phyloP scores from a whole-genome alignment of 192 early-diverging fungal genomes.

The Diversispora eburnea region DNA sequence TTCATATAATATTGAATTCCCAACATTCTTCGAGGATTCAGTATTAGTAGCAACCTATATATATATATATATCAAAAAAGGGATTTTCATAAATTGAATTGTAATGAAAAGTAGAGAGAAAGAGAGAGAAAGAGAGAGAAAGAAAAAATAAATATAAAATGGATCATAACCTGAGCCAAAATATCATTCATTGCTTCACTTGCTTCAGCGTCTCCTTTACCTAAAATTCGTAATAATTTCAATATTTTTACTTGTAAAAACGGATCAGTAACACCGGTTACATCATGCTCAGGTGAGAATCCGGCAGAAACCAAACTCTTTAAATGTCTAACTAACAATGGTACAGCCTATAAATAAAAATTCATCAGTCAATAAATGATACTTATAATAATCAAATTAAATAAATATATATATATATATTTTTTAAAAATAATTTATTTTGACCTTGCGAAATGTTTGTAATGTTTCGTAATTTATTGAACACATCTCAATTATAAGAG shows the following conservation, averaged over 20 bases:
- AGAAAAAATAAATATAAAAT: not conserved
- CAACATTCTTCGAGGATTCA: constrained; percentile 93
- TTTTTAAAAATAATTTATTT: not conserved
- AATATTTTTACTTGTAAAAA: constrained; percentile 95
- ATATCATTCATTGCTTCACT: constrained; percentile 96
- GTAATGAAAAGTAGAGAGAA: not conserved
- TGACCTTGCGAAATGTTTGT: constrained; percentile 65
- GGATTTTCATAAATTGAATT: not conserved
- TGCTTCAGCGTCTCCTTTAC: constrained; percentile 72
- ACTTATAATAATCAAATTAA: too few species aligned
- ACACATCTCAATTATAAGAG: constrained; percentile 90
- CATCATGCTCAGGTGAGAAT: constrained; percentile 92
- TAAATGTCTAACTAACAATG: constrained; percentile 80
- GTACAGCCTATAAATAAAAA: constrained; percentile 55
- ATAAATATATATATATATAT: too few species aligned
- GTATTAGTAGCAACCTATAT: constrained; percentile 83
- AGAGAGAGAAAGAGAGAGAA: too few species aligned
- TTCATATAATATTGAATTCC: constrained; percentile 97
- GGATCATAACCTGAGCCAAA: constrained; percentile 70
- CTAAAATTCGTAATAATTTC: constrained; percentile 82
- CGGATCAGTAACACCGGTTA: constrained; percentile 94
- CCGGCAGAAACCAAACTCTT: constrained; percentile 84
- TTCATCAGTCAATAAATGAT: not conserved
- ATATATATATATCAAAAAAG: not conserved
- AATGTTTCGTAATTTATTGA: constrained; percentile 62